A percentile compares a stretch with the other conserved stretches of the same genome.
phyloP scores from a whole-genome alignment of 495 filamentous ascomycete species.

The Aspergillus bridgeri region DNA sequence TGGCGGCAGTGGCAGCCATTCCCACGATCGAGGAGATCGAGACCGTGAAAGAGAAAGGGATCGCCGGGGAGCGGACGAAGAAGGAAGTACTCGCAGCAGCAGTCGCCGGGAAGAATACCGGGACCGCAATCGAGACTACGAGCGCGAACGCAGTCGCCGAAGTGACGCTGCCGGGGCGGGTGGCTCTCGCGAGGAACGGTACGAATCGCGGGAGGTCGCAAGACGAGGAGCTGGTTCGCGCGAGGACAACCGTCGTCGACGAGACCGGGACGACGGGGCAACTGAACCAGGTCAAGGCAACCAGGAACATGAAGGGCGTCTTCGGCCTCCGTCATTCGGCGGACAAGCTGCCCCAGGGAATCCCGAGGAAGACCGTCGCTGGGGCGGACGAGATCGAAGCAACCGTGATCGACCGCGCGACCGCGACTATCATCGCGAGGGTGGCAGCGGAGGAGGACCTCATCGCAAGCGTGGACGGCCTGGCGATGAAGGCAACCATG shows the following conservation, averaged over 20 bases:
- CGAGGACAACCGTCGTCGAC: slow-evolving; percentile 36
- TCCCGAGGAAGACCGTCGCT: slow-evolving; percentile 36
- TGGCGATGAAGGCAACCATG: slow-evolving; percentile 29
- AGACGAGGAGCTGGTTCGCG: slow-evolving; percentile 36
- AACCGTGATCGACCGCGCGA: slow-evolving; percentile 41
- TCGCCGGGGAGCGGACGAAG: slow-evolving; percentile 29
- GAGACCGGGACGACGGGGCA: slow-evolving; percentile 38
- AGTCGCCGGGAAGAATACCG: slow-evolving; percentile 38
- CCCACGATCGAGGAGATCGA: background rate
- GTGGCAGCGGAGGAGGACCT: slow-evolving; percentile 26
- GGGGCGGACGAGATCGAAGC: slow-evolving; percentile 38
- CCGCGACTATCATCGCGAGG: slow-evolving; percentile 33
- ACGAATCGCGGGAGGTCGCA: slow-evolving; percentile 33
- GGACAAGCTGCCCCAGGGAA: slow-evolving; percentile 32
- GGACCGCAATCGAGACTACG: slow-evolving; percentile 29
- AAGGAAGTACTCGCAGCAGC: slow-evolving; percentile 23
- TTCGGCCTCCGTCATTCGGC: slow-evolving; percentile 38
- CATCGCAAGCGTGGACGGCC: slow-evolving; percentile 43
- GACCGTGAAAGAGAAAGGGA: slow-evolving; percentile 32
- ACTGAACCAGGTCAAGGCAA: slow-evolving; percentile 10
- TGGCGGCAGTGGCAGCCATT: slow-evolving; percentile 18
- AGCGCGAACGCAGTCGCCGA: slow-evolving; percentile 41
- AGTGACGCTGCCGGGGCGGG: slow-evolving; percentile 28
- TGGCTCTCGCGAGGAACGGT: slow-evolving; percentile 33
- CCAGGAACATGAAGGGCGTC: slow-evolving; percentile 39